Conservation (phyloP, 176 grass and related monocot genomes). For the Bonia amplexicaulis region DNA sequence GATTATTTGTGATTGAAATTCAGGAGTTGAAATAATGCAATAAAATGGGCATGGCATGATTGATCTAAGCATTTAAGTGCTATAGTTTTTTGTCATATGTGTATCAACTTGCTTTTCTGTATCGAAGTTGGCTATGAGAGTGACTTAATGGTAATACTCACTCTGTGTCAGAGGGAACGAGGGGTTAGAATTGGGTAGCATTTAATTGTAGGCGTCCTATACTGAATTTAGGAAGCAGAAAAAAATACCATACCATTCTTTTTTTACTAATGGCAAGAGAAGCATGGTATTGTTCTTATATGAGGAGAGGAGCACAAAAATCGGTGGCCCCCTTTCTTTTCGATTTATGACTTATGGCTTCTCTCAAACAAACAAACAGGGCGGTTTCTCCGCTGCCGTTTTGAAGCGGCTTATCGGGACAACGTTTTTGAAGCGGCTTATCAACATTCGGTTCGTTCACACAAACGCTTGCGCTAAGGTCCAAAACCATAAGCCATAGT, state of each 20-base stretch:
- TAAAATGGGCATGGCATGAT: not conserved
- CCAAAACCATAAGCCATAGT: too few relatives aligned
- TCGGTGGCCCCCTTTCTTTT: too few relatives aligned
- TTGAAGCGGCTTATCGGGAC: too few relatives aligned
- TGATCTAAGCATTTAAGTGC: not conserved
- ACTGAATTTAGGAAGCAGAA: not conserved
- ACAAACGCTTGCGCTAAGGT: too few relatives aligned
- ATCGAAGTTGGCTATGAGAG: not conserved
- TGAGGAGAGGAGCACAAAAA: not conserved
- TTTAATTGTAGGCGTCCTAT: not conserved
- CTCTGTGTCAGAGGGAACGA: not conserved
- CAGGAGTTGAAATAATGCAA: not conserved
- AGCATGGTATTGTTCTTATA: not conserved
- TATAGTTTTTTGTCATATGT: not conserved
- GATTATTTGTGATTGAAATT: not conserved
- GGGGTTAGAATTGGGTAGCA: not conserved
- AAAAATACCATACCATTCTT: not conserved
- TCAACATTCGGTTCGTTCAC: too few relatives aligned
- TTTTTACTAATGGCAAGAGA: not conserved
- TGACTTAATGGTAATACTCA: not conserved
- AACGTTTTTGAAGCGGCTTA: too few relatives aligned
- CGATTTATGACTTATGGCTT: too few relatives aligned
- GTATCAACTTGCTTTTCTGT: not conserved
- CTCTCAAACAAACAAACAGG: too few relatives aligned
- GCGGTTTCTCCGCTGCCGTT: too few relatives aligned